Base-by-base conservation (phyloP, 805 yeast species). In the Nakazawaea pomicola region DNA sequence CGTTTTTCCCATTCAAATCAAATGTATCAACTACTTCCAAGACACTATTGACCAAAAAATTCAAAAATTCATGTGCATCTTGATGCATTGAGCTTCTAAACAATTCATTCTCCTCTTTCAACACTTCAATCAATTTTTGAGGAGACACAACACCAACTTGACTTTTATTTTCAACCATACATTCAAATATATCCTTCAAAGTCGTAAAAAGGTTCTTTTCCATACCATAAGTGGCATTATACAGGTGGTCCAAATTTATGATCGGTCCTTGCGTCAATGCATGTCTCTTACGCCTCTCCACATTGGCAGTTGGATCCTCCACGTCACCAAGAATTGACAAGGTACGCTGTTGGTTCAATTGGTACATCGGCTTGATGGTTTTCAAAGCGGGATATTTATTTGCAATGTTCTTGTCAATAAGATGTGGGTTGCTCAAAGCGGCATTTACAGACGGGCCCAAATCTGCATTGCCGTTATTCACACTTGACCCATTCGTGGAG, bases 11-110 rank as follows among this genome's bases (percentile, higher is more conserved):
- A 41, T 41, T 3, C 43, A 45, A 18, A 42, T 37, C 8, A 44
- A 60, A 58, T 9, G 21, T 43, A 33, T 68, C 73, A 20, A 71
- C 61, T 14, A 83, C 70, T 47, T 85, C 89, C 11, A 74, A 64
- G 15, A 70, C 68, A 49, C 66, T 75, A 60, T 93, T 93, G 40
- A 93, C 67, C 50, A 90, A 58, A 55, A 85, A 90, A 58, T 90
- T 91, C 56, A 90, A 72, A 60, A 93, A 93, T 62, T 93, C 99
- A 61, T 93, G 99, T 4, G 98, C 97, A 67, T 93, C 99, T 57
- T 93, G 99, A 58, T 93, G 99, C 96, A 89, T 90, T 32, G 85
- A 80, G 43, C 88, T 82, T 47, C 95, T 70, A 60, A 93, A 93
- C 52, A 91, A 65, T 51, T 80, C 85, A 57, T 91, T 93, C 49